Conservation (phyloP, 2,329 filamentous ascomycete genomes). For the Exophiala viscosa region DNA sequence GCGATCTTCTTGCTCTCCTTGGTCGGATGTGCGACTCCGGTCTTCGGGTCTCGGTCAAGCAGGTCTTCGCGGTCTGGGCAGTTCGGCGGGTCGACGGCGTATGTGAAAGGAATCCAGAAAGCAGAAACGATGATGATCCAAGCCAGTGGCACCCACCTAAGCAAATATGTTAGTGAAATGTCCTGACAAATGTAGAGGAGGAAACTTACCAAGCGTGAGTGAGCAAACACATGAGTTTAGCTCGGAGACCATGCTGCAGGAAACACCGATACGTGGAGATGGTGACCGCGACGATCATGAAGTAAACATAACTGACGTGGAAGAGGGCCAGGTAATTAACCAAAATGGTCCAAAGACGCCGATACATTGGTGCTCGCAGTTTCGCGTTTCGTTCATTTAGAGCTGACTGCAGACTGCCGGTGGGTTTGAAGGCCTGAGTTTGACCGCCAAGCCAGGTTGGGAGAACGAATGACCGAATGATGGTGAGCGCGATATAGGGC, state of each 20-base stretch:
- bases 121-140: constrained; percentile 55
- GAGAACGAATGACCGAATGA: constrained; percentile 56
- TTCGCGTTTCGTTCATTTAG: constrained; percentile 56
- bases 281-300: constrained; percentile 51
- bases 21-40: constrained; percentile 47
- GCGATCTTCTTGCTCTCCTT: constrained; percentile 53
- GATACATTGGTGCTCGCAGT: constrained; percentile 42
- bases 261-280: constrained; percentile 53
- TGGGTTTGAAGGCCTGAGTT: constrained; percentile 57
- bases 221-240: constrained; percentile 51
- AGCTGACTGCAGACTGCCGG: constrained; percentile 54
- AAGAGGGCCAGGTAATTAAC: constrained; percentile 56
- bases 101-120: constrained; percentile 58
- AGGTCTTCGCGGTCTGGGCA: constrained; percentile 58
- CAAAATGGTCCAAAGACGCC: constrained; percentile 53
- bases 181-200: constrained; percentile 53
- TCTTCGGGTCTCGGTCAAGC: constrained; percentile 51
- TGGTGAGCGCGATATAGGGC: constrained; percentile 57
- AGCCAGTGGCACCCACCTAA: constrained; percentile 37
- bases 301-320: constrained; percentile 54
- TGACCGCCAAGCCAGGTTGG: constrained; percentile 59
- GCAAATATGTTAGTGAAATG: not conserved
- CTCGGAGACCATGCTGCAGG: constrained; percentile 37
- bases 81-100: constrained; percentile 58
- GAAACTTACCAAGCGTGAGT: constrained; percentile 44